Evolutionary conservation across 306 rosid species (phyloP).

Genomic region (Parietaria judaica): DNA sequence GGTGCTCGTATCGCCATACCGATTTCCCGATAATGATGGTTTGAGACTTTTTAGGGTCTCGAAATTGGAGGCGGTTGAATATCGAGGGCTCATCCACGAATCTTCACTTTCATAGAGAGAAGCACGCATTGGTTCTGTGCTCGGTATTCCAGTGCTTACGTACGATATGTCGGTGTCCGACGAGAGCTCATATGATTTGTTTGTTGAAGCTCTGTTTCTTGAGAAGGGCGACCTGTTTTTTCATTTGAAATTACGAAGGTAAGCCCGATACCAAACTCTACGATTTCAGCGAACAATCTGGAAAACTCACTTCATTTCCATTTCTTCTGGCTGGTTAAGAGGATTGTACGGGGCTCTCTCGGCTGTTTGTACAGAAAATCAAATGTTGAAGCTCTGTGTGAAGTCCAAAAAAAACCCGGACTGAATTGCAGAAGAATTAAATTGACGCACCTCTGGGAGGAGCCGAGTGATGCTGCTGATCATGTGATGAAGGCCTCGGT

Average conservation of each 20-base stretch:
- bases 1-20: slow-evolving; percentile 30
- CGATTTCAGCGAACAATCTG: background rate
- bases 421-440: background rate
- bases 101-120: slow-evolving; percentile 32
- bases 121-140: slow-evolving; percentile 39
- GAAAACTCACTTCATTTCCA: slow-evolving; percentile 49
- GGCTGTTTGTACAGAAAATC: slow-evolving; percentile 15
- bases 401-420: background rate
- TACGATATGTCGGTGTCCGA: slow-evolving; percentile 62
- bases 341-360: slow-evolving; percentile 21
- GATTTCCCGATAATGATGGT: slow-evolving; percentile 34
- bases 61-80: slow-evolving; percentile 40
- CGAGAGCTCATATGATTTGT: slow-evolving; percentile 35
- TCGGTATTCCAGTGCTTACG: slow-evolving; percentile 59
- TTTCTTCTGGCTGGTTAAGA: slow-evolving; percentile 16
- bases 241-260: too few relatives aligned
- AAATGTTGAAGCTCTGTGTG: slow-evolving; percentile 5
- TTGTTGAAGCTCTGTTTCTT: slow-evolving; percentile 27
- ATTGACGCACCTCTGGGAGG: slow-evolving; percentile 19
- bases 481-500: slow-evolving; percentile 10
- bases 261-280: background rate
- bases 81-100: slow-evolving; percentile 22
- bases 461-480: slow-evolving; percentile 8
- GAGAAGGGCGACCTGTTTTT: slow-evolving; percentile 58
- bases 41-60: slow-evolving; percentile 30